These are phyloP conservation scores for Pseudophaeomoniella oleicola DNA, from an alignment of 2,329 filamentous ascomycete genomes.

Conservation along the genomic window DNA sequence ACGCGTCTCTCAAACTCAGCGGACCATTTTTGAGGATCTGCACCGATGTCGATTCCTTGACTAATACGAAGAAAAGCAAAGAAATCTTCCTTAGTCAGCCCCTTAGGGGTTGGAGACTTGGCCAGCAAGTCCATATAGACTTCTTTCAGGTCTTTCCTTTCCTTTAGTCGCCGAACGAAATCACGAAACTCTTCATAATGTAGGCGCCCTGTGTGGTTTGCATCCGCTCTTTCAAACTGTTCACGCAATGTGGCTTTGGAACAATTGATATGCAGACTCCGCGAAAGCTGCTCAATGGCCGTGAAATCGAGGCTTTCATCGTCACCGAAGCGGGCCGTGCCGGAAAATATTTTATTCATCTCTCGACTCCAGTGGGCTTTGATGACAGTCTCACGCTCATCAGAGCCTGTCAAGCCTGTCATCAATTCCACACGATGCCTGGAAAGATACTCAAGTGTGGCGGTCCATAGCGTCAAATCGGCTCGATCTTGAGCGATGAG, in stretches of 20 bases:
- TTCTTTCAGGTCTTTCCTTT: constrained; percentile 62
- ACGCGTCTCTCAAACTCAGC: constrained; percentile 56
- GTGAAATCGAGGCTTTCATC: constrained; percentile 62
- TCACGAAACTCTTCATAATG: constrained; percentile 69
- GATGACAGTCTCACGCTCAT: constrained; percentile 67
- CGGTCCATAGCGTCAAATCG: constrained; percentile 65
- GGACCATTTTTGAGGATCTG: constrained; percentile 53
- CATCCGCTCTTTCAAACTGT: constrained; percentile 62
- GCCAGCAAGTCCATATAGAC: constrained; percentile 48
- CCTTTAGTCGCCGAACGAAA: constrained; percentile 72
- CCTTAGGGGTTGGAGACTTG: constrained; percentile 15
- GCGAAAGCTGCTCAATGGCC: constrained; percentile 71
- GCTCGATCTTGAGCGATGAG: constrained; percentile 64
- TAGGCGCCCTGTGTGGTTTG: constrained; percentile 48
- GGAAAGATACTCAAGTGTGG: constrained; percentile 68
- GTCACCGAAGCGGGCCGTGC: constrained; percentile 34
- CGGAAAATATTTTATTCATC: constrained; percentile 55
- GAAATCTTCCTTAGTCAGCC: constrained; percentile 61
- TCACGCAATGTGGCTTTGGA: constrained; percentile 57
- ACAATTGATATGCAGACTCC: constrained; percentile 82
- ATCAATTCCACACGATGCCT: constrained; percentile 81
- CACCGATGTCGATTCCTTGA: constrained; percentile 63
- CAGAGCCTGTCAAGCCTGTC: constrained; percentile 64
- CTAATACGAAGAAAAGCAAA: constrained; percentile 55
- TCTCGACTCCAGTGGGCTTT: constrained; percentile 75